Evolutionary conservation across 208 protist genomes (phyloP), one percentile per base, ranked within the genome.

Genomic region (Naegleria gruberi): DNA sequence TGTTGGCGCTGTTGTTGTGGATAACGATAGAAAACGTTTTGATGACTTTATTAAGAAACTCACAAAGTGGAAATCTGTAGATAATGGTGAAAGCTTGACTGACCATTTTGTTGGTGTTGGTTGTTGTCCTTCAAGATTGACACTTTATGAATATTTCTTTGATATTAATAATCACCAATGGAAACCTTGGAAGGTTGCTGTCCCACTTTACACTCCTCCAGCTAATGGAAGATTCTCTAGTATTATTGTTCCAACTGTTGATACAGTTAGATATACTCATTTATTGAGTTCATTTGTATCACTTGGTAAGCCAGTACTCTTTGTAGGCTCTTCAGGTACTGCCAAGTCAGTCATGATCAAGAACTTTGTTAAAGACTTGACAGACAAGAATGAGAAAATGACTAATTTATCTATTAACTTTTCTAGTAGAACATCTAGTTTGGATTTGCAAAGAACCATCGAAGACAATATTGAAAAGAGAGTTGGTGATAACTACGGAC

Each of bases 341-440:
- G 98, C 98, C 47, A 99, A 99, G 93, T 99, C 99, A 46, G 97
- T 98, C 6, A 99, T 97, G 19, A 98, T 99, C 65, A 95, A 98
- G 91, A 95, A 95, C 17, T 99, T 97, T 92, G 91, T 99, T 34
- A 90, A 93, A 37, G 91, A 95, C 30, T 93, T 99, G 23, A 97
- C 98, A 92, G 91, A 93, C 37, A 86, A 42, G 7, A 93, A 45
- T 45, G 88, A 89, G 6, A 34, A 42, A 15, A 19, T 93, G 0
- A 88, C n/a, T 45, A 47, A 26, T 41, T 94, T 99, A 1, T 97
- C 97, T 90, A 95, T 99, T 93, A 99, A 99, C 94, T 99, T 99
- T 90, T 98, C 95, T 85, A 97, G 94, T 57, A 95, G 98, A 44
- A 99, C 98, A 55, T 98, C 96, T 10, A 97, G 96, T 44, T 92